A percentile compares a stretch with the other conserved stretches of the same genome.
Evolutionary conservation across 495 filamentous ascomycete species (phyloP).

Genomic region (Geoglossum glabrum): DNA sequence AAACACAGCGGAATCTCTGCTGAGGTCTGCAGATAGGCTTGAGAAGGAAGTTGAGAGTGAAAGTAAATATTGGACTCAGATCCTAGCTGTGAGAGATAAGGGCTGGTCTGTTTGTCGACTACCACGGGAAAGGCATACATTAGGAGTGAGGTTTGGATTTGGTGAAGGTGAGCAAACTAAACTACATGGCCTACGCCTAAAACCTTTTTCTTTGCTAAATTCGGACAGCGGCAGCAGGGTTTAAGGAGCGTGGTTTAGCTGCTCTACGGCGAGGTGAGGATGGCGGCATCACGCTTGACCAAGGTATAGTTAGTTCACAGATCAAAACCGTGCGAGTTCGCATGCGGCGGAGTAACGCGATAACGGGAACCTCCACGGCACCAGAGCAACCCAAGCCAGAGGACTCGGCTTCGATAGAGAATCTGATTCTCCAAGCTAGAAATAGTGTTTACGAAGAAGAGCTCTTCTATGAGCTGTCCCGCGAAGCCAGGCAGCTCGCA

Average conservation of each 20-base stretch:
- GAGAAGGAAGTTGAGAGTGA: slow-evolving; percentile 59
- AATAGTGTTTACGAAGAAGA: slow-evolving; percentile 85
- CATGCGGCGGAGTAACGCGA: slow-evolving; percentile 20
- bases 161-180: slow-evolving; percentile 33
- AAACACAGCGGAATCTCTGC: slow-evolving; percentile 48
- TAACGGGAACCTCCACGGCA: slow-evolving; percentile 31
- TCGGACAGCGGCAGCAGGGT: slow-evolving; percentile 40
- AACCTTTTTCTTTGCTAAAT: slow-evolving; percentile 3
- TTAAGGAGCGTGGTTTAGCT: slow-evolving; percentile 58
- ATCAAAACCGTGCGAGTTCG: slow-evolving; percentile 46
- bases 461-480: slow-evolving; percentile 74
- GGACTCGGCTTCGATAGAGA: slow-evolving; percentile 25
- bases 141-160: slow-evolving; percentile 81
- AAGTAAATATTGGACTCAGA: slow-evolving; percentile 71
- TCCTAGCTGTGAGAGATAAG: slow-evolving; percentile 55
- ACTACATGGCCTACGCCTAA: not conserved
- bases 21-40: slow-evolving; percentile 51
- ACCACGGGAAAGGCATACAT: slow-evolving; percentile 47
- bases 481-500: slow-evolving; percentile 52
- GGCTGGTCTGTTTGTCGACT: slow-evolving; percentile 68
- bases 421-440: slow-evolving; percentile 57
- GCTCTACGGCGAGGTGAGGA: slow-evolving; percentile 53
- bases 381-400: slow-evolving; percentile 18
- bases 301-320: slow-evolving; percentile 34
- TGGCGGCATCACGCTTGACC: slow-evolving; percentile 54